Conservation (phyloP, 306 rosid species). For the Oemleria cerasiformis region DNA sequence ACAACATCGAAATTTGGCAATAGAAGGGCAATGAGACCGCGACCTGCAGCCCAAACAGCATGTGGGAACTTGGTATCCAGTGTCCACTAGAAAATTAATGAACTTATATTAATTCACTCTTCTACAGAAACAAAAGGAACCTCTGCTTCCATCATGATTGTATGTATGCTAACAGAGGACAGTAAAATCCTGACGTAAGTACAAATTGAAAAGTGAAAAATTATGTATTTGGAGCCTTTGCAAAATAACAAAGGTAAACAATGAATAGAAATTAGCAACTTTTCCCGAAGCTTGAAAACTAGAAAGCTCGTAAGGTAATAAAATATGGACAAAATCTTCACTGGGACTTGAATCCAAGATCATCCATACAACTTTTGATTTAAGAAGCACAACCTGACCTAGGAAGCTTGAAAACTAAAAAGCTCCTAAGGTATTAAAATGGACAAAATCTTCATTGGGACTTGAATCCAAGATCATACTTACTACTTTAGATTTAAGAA, state of each 20-base stretch:
- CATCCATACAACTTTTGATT: neutral
- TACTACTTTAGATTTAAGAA: neutral
- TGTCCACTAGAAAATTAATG: conserved; percentile 69
- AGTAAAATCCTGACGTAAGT: neutral
- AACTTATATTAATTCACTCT: too few species aligned
- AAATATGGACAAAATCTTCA: neutral
- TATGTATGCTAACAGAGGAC: neutral
- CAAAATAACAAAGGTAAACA: neutral
- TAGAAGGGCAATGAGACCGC: conserved; percentile 77
- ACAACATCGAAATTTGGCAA: conserved; percentile 87
- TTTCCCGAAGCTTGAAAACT: neutral
- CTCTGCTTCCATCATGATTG: conserved; percentile 7
- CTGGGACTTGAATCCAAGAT: neutral
- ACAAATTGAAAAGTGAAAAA: neutral
- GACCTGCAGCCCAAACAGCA: conserved; percentile 99
- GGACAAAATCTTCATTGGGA: neutral
- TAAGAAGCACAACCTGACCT: neutral
- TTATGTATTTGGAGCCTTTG: neutral
- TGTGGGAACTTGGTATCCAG: conserved; percentile 86
- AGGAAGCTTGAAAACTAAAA: neutral
- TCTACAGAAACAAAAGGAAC: conserved; percentile 24
- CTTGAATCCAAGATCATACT: neutral
- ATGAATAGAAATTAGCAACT: neutral
- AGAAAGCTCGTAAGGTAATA: neutral
- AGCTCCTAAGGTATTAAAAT: neutral